These are phyloP conservation scores for Nakaseomyces nivariensis DNA, from an alignment of 1,139 yeast species.

Conservation along the genomic window DNA sequence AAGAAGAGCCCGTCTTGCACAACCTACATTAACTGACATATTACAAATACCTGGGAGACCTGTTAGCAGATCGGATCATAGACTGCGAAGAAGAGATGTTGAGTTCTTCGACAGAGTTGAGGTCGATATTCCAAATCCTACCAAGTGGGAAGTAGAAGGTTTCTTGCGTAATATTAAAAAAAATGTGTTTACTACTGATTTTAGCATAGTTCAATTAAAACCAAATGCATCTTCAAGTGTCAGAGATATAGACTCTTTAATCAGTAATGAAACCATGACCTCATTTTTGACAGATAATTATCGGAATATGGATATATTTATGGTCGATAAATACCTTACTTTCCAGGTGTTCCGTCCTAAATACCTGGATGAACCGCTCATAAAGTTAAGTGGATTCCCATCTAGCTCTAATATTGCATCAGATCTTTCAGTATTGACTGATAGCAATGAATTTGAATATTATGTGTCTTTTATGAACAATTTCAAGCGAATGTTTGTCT, in stretches of 20 bases:
- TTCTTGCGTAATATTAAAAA: constrained; percentile 14
- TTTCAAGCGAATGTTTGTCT: constrained; percentile 19
- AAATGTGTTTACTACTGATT: constrained; percentile 18
- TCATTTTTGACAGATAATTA: constrained; percentile 24
- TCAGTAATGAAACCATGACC: constrained; percentile 6
- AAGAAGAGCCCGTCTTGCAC: background rate
- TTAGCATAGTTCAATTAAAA: constrained; percentile 11
- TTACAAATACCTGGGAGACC: constrained; percentile 1
- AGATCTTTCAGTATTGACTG: background rate
- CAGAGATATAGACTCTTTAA: background rate
- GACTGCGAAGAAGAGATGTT: background rate
- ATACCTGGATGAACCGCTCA: constrained; percentile 15
- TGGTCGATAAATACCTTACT: constrained; percentile 16
- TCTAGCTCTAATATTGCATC: constrained; percentile 5
- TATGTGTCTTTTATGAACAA: constrained; percentile 11
- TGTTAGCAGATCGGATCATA: constrained; percentile 4
- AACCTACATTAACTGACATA: constrained; percentile 4
- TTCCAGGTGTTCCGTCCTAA: constrained; percentile 20
- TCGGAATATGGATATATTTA: constrained; percentile 18
- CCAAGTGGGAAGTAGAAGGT: constrained; percentile 12
- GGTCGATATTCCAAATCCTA: constrained; percentile 10
- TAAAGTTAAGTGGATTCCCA: constrained; percentile 12
- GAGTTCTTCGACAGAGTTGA: constrained; percentile 6
- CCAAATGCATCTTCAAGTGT: background rate
- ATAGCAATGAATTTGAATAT: constrained; percentile 8